Conservation (phyloP, 805 yeast species). For the Yarrowia keelungensis region DNA sequence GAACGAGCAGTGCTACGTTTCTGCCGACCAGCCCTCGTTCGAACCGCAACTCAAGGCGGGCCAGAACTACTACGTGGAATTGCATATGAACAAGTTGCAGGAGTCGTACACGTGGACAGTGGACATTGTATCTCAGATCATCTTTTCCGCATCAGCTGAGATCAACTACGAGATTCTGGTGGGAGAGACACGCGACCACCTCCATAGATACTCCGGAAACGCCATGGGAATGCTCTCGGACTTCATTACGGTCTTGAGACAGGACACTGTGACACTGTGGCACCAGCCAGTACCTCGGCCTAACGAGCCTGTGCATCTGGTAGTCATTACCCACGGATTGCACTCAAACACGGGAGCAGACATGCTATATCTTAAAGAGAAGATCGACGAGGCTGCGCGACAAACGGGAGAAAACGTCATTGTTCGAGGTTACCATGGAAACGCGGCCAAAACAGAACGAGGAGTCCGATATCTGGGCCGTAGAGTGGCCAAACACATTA, state of each 20-base stretch:
- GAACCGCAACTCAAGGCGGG: slow-evolving; percentile 72
- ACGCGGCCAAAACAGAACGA: slow-evolving; percentile 85
- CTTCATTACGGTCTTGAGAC: slow-evolving; percentile 49
- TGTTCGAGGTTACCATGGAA: slow-evolving; percentile 82
- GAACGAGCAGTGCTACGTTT: slow-evolving; percentile 51
- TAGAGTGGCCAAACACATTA: slow-evolving; percentile 76
- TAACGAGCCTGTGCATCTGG: slow-evolving; percentile 74
- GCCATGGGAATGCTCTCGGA: slow-evolving; percentile 26
- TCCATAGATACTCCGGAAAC: slow-evolving; percentile 38
- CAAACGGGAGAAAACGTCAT: slow-evolving; percentile 67
- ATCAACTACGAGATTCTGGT: slow-evolving; percentile 70
- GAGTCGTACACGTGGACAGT: slow-evolving; percentile 71
- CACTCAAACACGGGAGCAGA: slow-evolving; percentile 91
- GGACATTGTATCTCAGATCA: slow-evolving; percentile 80
- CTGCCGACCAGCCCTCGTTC: slow-evolving; percentile 53
- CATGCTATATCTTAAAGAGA: slow-evolving; percentile 84
- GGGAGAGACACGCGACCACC: slow-evolving; percentile 49
- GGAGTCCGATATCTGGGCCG: slow-evolving; percentile 87
- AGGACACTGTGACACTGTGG: slow-evolving; percentile 79
- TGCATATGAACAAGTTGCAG: slow-evolving; percentile 55
- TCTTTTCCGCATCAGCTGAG: slow-evolving; percentile 72
- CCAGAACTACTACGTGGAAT: slow-evolving; percentile 64
- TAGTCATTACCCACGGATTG: slow-evolving; percentile 87
- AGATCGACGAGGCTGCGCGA: slow-evolving; percentile 61
- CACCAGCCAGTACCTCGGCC: slow-evolving; percentile 62